These are phyloP conservation scores for Suhomyces emberorum DNA, from an alignment of 805 yeast species.

Conservation along the genomic window DNA sequence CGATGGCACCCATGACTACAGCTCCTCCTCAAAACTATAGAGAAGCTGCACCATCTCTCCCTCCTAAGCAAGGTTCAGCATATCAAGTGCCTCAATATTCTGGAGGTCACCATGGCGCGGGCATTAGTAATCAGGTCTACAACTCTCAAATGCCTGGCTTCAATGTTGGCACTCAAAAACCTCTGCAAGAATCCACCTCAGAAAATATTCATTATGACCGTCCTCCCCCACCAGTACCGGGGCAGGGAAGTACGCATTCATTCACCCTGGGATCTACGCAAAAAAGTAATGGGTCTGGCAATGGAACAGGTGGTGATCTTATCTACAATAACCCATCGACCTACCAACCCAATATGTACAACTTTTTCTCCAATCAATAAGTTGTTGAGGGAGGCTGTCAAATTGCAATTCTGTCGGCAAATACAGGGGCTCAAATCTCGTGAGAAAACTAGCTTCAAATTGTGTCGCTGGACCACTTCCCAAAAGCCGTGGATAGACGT, in stretches of 20 bases:
- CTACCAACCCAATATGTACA: conserved; percentile 46
- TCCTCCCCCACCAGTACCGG: not conserved
- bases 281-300: not conserved
- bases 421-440: too few relatives aligned
- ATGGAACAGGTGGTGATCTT: conserved; percentile 9
- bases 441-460: too few relatives aligned
- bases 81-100: not conserved
- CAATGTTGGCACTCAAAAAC: not conserved
- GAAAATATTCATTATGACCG: not conserved
- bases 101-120: not conserved
- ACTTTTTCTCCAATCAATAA: conserved; percentile 30
- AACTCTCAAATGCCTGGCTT: not conserved
- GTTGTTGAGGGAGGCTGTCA: too few relatives aligned
- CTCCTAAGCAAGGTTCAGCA: not conserved
- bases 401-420: too few relatives aligned
- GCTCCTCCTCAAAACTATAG: not conserved
- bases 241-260: not conserved
- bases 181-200: not conserved
- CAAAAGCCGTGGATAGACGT: too few relatives aligned
- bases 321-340: conserved; percentile 40
- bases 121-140: not conserved
- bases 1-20: not conserved
- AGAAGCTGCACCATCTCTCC: not conserved
- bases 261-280: not conserved
- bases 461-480: too few relatives aligned